A percentile compares a stretch with the other conserved stretches of the same genome.
Evolutionary conservation across 805 yeast species (phyloP).

Genomic region (Ogataea zsoltii): DNA sequence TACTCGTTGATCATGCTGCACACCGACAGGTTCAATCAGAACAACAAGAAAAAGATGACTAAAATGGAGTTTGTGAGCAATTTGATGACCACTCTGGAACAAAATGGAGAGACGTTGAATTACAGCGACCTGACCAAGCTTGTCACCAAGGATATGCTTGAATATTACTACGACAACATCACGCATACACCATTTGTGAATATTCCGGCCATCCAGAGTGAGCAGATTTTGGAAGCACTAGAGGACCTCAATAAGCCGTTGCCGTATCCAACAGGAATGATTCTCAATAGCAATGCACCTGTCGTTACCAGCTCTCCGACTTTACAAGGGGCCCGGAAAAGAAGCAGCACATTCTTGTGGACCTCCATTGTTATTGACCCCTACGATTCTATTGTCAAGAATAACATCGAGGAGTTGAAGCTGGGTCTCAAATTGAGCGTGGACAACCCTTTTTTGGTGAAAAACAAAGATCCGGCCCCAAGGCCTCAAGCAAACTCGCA

Average conservation of each 20-base stretch:
- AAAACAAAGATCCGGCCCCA: background rate
- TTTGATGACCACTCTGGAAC: conserved; percentile 26
- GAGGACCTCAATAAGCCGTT: conserved; percentile 10
- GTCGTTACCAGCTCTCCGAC: conserved; percentile 7
- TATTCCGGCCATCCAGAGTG: conserved; percentile 30
- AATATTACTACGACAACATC: conserved; percentile 68
- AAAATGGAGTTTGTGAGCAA: conserved; percentile 59
- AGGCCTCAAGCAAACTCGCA: background rate
- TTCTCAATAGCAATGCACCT: conserved; percentile 17
- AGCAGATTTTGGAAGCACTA: conserved; percentile 22
- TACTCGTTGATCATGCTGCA: conserved; percentile 71
- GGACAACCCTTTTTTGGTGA: conserved; percentile 26
- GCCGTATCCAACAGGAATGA: conserved; percentile 32
- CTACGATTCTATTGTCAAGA: conserved; percentile 36
- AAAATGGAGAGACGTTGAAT: conserved; percentile 13
- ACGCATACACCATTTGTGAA: conserved; percentile 58
- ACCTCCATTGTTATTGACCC: conserved; percentile 34
- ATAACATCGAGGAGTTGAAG: conserved; percentile 26
- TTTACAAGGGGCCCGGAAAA: conserved; percentile 20
- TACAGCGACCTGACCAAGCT: conserved; percentile 29
- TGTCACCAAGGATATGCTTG: conserved; percentile 43
- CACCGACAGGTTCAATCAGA: conserved; percentile 70
- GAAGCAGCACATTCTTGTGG: conserved; percentile 36
- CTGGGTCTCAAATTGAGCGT: conserved; percentile 16
- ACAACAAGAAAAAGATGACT: conserved; percentile 67